Percentiles rank a stretch among this genome's conserved stretches.
These are phyloP conservation scores for Persicaria maculosa DNA, from an alignment of 148 eudicot genomes.

Conservation along the genomic window DNA sequence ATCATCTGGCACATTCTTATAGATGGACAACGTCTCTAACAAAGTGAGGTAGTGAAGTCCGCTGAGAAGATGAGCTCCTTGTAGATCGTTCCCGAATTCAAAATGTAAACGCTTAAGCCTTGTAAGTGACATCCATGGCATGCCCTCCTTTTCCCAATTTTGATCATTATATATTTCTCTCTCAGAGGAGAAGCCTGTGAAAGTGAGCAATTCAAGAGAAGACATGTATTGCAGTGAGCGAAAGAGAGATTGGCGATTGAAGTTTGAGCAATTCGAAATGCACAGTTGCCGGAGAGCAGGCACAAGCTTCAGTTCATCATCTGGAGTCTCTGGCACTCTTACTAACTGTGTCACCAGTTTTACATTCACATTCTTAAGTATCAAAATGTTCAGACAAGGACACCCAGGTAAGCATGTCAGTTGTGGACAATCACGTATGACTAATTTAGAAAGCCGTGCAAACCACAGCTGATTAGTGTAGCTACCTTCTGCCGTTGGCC, in stretches of 20 bases:
- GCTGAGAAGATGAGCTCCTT: too few relatives aligned
- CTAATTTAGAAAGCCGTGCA: background rate
- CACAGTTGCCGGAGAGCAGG: background rate
- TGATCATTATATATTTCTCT: background rate
- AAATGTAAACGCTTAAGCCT: background rate
- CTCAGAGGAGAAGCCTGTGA: too few relatives aligned
- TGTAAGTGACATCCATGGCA: background rate
- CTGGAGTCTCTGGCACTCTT: background rate
- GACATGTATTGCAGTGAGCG: background rate
- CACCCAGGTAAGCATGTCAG: conserved; percentile 16
- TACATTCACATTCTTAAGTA: background rate
- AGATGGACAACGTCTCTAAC: background rate
- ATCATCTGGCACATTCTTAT: background rate
- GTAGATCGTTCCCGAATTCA: background rate
- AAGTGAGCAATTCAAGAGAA: background rate
- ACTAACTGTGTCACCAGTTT: background rate
- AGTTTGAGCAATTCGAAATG: background rate
- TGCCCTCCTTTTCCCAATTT: background rate
- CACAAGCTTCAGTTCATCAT: background rate
- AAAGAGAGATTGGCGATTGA: background rate
- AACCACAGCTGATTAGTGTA: background rate
- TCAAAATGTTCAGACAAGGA: background rate
- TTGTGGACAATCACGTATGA: background rate
- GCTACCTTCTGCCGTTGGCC: background rate
- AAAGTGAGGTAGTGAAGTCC: background rate